Evolutionary conservation across 176 grass and related monocot species (phyloP), one percentile per base, ranked within the genome.

Genomic region (Poa annua): DNA sequence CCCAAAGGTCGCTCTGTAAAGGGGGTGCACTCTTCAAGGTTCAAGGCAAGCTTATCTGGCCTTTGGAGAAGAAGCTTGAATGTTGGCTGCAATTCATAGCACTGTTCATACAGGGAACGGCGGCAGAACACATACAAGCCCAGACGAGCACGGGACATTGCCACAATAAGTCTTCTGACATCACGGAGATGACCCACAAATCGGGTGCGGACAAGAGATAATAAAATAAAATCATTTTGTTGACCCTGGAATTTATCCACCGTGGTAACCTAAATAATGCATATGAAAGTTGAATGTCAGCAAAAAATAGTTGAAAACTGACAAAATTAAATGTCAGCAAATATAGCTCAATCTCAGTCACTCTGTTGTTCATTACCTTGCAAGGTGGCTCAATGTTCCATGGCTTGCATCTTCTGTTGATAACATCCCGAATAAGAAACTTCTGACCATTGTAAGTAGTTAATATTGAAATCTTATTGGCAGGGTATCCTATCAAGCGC

Each of bases 171-270:
- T 75, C 96, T 88, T 77, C 91, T 95, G 79, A 99, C 96, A 87
- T 99, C 93, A 85, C 96, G 92, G 15, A 99, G 85, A 82, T 99
- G 96, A 10, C 96, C 96, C 33, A 99, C 96, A 86, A 96, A 99
- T 52, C 96, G 91, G 7, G 93, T 94, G 19, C 93, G 93, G 22
- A 99, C 96, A 57, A 99, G 86, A 88, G 96, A 99, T 35, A 99
- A 77, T 52, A 99, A 67, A 88, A 99, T 99, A 89, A 96, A 96
- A 86, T 99, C 96, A 88, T 99, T 99, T 75, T 99, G 96, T 71
- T 99, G 96, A 26, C 96, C 96, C 87, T 99, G 96, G 75, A 99
- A 99, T 83, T 99, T 99, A 51, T 99, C 96, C 65, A 99, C 96
- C 29, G 96, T 99, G 2, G 89, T 66, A 81, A 96, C 88, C 95